A percentile compares a stretch with the other conserved stretches of the same genome.
Conservation (phyloP, 1,139 yeast genomes). For the Hyphopichia khmerensis region DNA sequence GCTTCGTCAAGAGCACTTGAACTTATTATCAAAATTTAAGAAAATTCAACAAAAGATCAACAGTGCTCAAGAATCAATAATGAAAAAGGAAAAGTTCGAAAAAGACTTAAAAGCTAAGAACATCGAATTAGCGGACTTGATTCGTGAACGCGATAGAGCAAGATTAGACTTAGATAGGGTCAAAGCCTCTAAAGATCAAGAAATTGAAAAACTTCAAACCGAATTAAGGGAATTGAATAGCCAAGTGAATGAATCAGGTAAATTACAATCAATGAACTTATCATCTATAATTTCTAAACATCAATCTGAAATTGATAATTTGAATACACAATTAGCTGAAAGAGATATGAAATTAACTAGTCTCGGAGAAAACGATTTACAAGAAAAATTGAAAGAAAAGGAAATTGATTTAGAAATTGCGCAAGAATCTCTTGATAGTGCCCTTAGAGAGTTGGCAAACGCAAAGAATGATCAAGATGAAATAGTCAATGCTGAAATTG, state of each 20-base stretch:
- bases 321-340: conserved; percentile 37
- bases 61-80: conserved; percentile 89
- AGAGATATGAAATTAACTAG: conserved; percentile 21
- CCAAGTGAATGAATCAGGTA: conserved; percentile 62
- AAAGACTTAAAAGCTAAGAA: conserved; percentile 84
- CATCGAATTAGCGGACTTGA: conserved; percentile 83
- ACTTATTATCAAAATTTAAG: conserved; percentile 74
- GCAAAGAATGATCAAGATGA: conserved; percentile 56
- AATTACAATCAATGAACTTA: conserved; percentile 66
- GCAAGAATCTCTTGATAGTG: conserved; percentile 77
- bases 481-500: conserved; percentile 59
- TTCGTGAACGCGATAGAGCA: conserved; percentile 88
- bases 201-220: conserved; percentile 65
- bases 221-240: conserved; percentile 64
- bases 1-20: conserved; percentile 87
- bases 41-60: conserved; percentile 86
- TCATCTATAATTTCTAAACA: conserved; percentile 63
- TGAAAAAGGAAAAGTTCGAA: conserved; percentile 79
- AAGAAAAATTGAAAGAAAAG: conserved; percentile 57
- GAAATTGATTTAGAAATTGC: conserved; percentile 80
- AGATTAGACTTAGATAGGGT: conserved; percentile 77
- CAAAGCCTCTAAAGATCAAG: conserved; percentile 64
- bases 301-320: conserved; percentile 50
- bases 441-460: conserved; percentile 59
- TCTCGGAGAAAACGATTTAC: conserved; percentile 31